phyloP scores from a whole-genome alignment of 495 filamentous ascomycete species.

The Monascus purpureus region DNA sequence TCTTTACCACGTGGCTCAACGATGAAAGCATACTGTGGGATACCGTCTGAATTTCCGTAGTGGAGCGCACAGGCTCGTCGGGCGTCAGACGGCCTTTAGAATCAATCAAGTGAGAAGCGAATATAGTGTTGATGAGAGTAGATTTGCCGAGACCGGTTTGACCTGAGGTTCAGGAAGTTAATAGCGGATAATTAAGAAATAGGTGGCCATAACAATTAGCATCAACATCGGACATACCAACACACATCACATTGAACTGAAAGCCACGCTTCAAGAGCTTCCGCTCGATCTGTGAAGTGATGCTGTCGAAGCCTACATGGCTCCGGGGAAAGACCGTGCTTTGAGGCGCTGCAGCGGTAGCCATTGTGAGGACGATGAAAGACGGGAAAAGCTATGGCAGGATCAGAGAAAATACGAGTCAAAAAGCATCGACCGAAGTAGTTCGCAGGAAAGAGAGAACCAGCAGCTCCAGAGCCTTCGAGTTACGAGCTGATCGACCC shows the following conservation, averaged over 20 bases:
- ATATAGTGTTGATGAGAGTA: slow-evolving; percentile 99
- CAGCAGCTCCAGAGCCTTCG: too few species aligned
- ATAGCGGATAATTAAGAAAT: slow-evolving; percentile 5
- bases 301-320: slow-evolving; percentile 99
- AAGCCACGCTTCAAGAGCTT: slow-evolving; percentile 99
- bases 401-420: slow-evolving; percentile 2
- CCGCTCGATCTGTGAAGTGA: slow-evolving; percentile 94
- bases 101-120: slow-evolving; percentile 98
- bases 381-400: not conserved
- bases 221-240: slow-evolving; percentile 91
- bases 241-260: slow-evolving; percentile 99
- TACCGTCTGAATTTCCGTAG: slow-evolving; percentile 93
- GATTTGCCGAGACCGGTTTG: slow-evolving; percentile 98
- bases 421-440: not conserved
- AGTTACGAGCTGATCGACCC: too few species aligned
- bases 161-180: slow-evolving; percentile 38
- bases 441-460: slow-evolving; percentile 7
- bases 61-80: slow-evolving; percentile 83
- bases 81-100: slow-evolving; percentile 89
- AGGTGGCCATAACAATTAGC: too few species aligned
- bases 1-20: not conserved
- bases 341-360: slow-evolving; percentile 32
- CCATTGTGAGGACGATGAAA: slow-evolving; percentile 26
- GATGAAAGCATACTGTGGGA: slow-evolving; percentile 56
- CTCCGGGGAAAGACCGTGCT: slow-evolving; percentile 73